Evolutionary conservation across 768 basidiomycete species (phyloP).

Genomic region (Serendipita sp.): DNA sequence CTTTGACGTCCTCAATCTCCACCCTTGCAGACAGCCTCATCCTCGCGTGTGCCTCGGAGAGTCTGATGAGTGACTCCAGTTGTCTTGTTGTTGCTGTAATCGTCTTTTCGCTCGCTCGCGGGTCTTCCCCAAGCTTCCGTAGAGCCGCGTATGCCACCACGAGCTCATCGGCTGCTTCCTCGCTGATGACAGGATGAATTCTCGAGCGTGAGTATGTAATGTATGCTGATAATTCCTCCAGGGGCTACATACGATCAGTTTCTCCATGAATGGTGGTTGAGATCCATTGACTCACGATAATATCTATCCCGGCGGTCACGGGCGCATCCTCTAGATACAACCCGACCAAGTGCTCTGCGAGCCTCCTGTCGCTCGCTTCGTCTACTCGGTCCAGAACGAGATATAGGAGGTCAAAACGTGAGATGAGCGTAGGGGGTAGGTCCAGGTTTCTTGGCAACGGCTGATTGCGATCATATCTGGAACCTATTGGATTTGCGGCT

Average conservation of each 20-base stretch:
- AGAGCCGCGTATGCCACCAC: slow-evolving; percentile 84
- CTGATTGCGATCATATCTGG: slow-evolving; percentile 80
- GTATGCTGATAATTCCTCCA: slow-evolving; percentile 83
- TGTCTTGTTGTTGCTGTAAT: slow-evolving; percentile 98
- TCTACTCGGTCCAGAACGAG: slow-evolving; percentile 91
- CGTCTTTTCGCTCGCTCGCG: slow-evolving; percentile 72
- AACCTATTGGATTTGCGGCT: slow-evolving; percentile 92
- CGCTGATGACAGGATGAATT: slow-evolving; percentile 73
- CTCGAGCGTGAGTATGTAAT: slow-evolving; percentile 83
- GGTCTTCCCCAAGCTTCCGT: slow-evolving; percentile 70
- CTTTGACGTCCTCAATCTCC: slow-evolving; percentile 71
- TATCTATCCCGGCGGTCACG: slow-evolving; percentile 40
- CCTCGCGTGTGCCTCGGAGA: slow-evolving; percentile 89
- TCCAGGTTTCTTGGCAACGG: slow-evolving; percentile 95
- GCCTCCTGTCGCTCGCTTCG: slow-evolving; percentile 63
- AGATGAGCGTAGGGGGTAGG: slow-evolving; percentile 92
- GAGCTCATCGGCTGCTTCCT: slow-evolving; percentile 70
- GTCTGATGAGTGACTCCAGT: slow-evolving; percentile 90
- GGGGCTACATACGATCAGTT: slow-evolving; percentile 35
- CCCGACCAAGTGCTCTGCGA: slow-evolving; percentile 86
- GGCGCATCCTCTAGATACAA: slow-evolving; percentile 89
- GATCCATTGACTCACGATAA: slow-evolving; percentile 41
- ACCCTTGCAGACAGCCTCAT: slow-evolving; percentile 89
- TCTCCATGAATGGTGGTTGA: not conserved
- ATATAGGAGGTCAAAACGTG: slow-evolving; percentile 92